Evolutionary conservation across 192 early-diverging fungal genomes (phyloP).

Genomic region (Kappamyces sp.): DNA sequence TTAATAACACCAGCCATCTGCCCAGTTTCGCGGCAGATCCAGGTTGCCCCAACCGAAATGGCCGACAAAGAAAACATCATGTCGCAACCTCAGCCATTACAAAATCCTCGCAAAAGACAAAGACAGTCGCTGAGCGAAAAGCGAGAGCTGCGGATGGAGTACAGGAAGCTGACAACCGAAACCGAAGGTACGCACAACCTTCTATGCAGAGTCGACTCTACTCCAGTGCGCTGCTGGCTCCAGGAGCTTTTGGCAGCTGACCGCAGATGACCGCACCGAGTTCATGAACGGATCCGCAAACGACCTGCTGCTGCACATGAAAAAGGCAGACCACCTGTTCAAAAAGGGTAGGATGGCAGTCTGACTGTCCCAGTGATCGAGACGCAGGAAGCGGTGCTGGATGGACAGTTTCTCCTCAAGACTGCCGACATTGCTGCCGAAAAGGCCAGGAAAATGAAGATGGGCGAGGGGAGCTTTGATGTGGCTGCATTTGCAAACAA

Average conservation of each 20-base stretch:
- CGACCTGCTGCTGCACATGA: constrained; percentile 12
- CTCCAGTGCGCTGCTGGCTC: too few relatives aligned
- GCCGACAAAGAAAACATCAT: not conserved
- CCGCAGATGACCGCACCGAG: not conserved
- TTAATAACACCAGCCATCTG: not conserved
- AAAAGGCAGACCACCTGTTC: constrained; percentile 21
- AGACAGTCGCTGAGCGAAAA: constrained; percentile 14
- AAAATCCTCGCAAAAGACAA: not conserved
- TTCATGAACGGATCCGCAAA: constrained; percentile 5
- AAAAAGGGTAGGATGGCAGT: constrained; percentile 10
- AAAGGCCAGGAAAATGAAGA: constrained; percentile 69
- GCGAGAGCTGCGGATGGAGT: constrained; percentile 17
- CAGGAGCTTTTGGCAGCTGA: not conserved
- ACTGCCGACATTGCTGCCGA: constrained; percentile 69
- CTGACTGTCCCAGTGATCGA: constrained; percentile 50
- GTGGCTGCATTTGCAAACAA: constrained; percentile 69
- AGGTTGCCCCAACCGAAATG: not conserved
- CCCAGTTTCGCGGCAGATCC: not conserved
- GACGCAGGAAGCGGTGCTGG: constrained; percentile 82
- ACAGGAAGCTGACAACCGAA: constrained; percentile 18
- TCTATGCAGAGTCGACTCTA: not conserved
- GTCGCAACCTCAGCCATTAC: not conserved
- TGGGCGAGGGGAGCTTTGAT: constrained; percentile 71
- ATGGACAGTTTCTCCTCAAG: constrained; percentile 73
- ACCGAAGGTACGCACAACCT: constrained; percentile 19